Conservation (phyloP, 1,284 basidiomycete genomes). For the Stereum hirsutum region DNA sequence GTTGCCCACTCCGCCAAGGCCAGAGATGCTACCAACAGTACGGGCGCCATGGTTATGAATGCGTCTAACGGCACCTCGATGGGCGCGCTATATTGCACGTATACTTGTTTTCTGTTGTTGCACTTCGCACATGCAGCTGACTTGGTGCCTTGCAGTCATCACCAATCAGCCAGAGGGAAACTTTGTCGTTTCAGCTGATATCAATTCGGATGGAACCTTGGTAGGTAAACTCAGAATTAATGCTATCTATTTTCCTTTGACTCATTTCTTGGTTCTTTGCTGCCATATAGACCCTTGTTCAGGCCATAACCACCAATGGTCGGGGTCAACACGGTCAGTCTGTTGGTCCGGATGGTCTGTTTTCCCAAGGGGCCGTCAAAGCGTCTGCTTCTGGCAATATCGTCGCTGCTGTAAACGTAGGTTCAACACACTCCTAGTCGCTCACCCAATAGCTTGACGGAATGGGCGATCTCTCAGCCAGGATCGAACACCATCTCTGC, state of each 20-base stretch:
- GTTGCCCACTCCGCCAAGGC: too few species aligned
- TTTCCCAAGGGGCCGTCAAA: conserved; percentile 37
- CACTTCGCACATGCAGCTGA: too few species aligned
- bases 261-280: background rate
- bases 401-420: conserved; percentile 35
- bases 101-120: too few species aligned
- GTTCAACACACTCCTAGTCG: conserved; percentile 10
- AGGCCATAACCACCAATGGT: conserved; percentile 28
- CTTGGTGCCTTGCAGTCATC: conserved; percentile 7
- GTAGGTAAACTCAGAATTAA: conserved; percentile 1
- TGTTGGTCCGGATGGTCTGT: conserved; percentile 33
- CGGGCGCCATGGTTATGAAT: too few species aligned
- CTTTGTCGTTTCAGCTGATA: conserved; percentile 8
- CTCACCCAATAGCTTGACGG: background rate
- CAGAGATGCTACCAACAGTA: too few species aligned
- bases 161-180: conserved; percentile 8
- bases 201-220: conserved; percentile 6
- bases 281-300: conserved; percentile 24
- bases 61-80: too few species aligned
- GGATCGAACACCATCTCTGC: conserved; percentile 38
- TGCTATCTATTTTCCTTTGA: background rate
- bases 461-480: conserved; percentile 17
- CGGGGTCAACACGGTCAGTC: conserved; percentile 28
- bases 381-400: conserved; percentile 28
- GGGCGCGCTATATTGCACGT: too few species aligned